A percentile compares a stretch with the other conserved stretches of the same genome.
Conservation (phyloP, 1,284 basidiomycete species). For the Leucoagaricus sp. region DNA sequence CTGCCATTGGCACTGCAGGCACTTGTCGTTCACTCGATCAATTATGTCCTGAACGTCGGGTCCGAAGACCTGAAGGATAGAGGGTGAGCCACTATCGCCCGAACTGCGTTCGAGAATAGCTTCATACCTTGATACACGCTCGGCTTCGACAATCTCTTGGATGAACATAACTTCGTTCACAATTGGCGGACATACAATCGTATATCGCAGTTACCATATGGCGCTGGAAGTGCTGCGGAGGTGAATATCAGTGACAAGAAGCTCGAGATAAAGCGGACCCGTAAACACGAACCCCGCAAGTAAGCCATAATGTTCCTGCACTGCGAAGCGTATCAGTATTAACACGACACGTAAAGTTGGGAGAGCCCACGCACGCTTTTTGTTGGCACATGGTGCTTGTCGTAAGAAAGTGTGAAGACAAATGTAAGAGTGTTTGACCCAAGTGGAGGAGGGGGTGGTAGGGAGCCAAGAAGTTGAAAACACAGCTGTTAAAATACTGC, state of each 20-base stretch:
- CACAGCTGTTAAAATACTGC: constrained; percentile 9
- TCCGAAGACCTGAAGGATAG: constrained; percentile 46
- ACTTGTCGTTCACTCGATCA: constrained; percentile 58
- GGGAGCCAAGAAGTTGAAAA: background rate
- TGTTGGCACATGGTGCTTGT: constrained; percentile 49
- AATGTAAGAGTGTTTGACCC: constrained; percentile 3
- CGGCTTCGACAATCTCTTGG: constrained; percentile 51
- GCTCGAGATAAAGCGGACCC: background rate
- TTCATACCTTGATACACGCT: constrained; percentile 50
- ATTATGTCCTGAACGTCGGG: constrained; percentile 55
- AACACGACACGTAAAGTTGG: constrained; percentile 9
- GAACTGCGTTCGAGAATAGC: background rate
- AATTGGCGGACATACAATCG: constrained; percentile 61
- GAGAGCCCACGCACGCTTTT: constrained; percentile 47
- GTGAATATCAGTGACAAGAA: constrained; percentile 9
- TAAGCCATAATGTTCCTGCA: constrained; percentile 70
- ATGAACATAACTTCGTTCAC: constrained; percentile 65
- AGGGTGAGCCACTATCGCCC: background rate
- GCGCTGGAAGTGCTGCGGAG: constrained; percentile 67
- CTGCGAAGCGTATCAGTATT: constrained; percentile 35
- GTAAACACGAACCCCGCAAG: constrained; percentile 55
- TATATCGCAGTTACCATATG: constrained; percentile 67
- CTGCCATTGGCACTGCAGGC: constrained; percentile 46
- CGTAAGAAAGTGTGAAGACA: background rate
- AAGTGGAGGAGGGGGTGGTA: constrained; percentile 4